Base-by-base conservation (phyloP, 306 rosid species). In the Sphenostylis stenocarpa region DNA sequence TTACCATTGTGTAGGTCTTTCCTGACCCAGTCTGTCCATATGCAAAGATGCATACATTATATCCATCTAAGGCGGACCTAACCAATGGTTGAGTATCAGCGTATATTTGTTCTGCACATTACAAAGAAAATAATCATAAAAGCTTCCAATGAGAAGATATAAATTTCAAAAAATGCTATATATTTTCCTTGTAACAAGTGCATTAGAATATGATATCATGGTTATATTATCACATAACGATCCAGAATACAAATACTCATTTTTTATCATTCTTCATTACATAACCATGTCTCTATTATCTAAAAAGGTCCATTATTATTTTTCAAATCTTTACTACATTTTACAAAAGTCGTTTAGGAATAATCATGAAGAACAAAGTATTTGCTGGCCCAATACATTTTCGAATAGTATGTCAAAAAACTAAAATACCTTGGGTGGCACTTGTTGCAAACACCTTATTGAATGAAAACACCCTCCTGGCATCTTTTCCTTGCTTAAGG, bases 11-110 rank as follows among this genome's bases (percentile, higher is more conserved):
- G 80, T 90, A 95, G 9, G 98, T 95, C 87, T 95, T 95, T 72
- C 98, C 98, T 1, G 98, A 95, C 81, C 98, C 98, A 28, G 98
- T 95, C 76, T 95, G 98, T 74, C 98, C 98, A 80, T 90, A 95
- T 13, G 98, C 98, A 77, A 95, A 95, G 82, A 95, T 95, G 86
- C 98, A 95, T 33, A 81, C 96, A 74, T 95, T 95, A 77, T 77
- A 95, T 61, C 98, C 98, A 77, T 95, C 98, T 62, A 95, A 78
- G 79, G 77, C 96, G 0, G 98, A 95, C 81, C 98, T 83, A 76
- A 95, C 77, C 86, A 95, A 70, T 1, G 97, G 95, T 56, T 85
- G 93, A 68, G 96, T 86, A 78, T 92, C 98, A 0, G 55, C 84
- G 64, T 95, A 95, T 84, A 95, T 95, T 88, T 92, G 91, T 87